Base-by-base conservation (phyloP, 306 rosid species). In the Hippophae gyantsensis region DNA sequence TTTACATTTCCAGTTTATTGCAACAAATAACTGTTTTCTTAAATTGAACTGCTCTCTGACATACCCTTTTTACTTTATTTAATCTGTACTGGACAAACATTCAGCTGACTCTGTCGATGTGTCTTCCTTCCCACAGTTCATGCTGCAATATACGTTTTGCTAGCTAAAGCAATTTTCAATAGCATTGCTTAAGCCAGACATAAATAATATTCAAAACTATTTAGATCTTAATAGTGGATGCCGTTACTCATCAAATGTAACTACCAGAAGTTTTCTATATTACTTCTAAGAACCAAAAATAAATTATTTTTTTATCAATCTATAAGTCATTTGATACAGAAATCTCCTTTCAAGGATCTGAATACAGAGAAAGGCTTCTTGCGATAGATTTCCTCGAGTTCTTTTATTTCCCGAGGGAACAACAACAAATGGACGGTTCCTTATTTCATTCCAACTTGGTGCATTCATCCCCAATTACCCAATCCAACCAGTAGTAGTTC, bases 361-460 rank as follows among this genome's bases (percentile, higher is more conserved):
- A 78, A 93, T 78, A 86, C 96, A 93, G 99, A 93, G 88, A 80
- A 86, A 89, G 83, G 99, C 90, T 69, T 75, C 90, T 47, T 73
- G 88, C 60, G 65, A 76, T 79, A 79, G 78, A 79, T 93, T 83
- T 93, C 95, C 99, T 57, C 87, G 82, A 77, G 79, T 93, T 40
- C 84, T 93, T 58, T 64, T 93, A 82, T 93, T 93, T 86, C 99
- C 99, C 0, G 99, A 93, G 82, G 99, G 97, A 78, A 93, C 99
- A 57, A 93, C 99, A 6, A 93, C 97, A 49, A 93, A 93, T 43
- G 99, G 99, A 44, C 81, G 81, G 74, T 73, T 54, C 60, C 86
- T 93, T 18, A 93, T 93, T 60, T 88, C 99, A 56, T 93, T 93
- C 74, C 97, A 88, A 80, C 95, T 86, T 26, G 97, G 99, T 64